A percentile compares a stretch with the other conserved stretches of the same genome.
phyloP scores from a whole-genome alignment of 208 protist species.

The Borovskyia barvae region DNA sequence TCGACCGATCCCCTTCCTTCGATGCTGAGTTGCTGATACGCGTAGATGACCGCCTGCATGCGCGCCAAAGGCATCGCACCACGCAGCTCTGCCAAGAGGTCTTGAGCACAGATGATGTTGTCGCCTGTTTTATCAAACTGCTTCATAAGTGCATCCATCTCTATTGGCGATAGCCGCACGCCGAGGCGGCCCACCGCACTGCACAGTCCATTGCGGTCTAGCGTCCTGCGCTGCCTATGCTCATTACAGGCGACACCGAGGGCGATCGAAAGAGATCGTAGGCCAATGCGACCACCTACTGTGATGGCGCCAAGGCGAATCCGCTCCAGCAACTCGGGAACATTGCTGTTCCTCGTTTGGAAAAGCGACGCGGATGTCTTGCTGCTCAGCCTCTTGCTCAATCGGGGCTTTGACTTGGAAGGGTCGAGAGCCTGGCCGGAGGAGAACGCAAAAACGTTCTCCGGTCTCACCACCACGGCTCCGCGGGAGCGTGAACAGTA shows the following conservation, averaged over 20 bases:
- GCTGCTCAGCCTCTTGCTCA: conserved; percentile 2
- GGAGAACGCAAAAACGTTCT: conserved; percentile 67
- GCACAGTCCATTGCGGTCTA: conserved; percentile 53
- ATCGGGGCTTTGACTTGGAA: neutral
- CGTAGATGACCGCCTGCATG: conserved; percentile 55
- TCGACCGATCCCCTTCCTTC: conserved; percentile 76
- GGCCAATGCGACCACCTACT: conserved; percentile 68
- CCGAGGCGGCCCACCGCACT: conserved; percentile 47
- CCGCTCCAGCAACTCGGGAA: conserved; percentile 44
- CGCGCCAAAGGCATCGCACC: conserved; percentile 65
- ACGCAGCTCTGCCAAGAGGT: conserved; percentile 76
- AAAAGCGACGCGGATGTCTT: conserved; percentile 16
- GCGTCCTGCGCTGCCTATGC: conserved; percentile 29
- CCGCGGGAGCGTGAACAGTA: conserved; percentile 33
- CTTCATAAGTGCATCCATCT: conserved; percentile 80
- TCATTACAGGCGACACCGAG: conserved; percentile 79
- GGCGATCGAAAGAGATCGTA: conserved; percentile 66
- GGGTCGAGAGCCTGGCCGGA: conserved; percentile 3
- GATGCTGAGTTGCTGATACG: conserved; percentile 72
- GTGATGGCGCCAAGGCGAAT: conserved; percentile 65
- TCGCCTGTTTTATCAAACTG: conserved; percentile 67
- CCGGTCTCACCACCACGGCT: conserved; percentile 49
- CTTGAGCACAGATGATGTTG: conserved; percentile 71
- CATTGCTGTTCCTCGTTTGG: conserved; percentile 39
- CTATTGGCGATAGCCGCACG: conserved; percentile 45